Conservation (phyloP, 176 grass and related monocot species). For the Zoysia pacifica region DNA sequence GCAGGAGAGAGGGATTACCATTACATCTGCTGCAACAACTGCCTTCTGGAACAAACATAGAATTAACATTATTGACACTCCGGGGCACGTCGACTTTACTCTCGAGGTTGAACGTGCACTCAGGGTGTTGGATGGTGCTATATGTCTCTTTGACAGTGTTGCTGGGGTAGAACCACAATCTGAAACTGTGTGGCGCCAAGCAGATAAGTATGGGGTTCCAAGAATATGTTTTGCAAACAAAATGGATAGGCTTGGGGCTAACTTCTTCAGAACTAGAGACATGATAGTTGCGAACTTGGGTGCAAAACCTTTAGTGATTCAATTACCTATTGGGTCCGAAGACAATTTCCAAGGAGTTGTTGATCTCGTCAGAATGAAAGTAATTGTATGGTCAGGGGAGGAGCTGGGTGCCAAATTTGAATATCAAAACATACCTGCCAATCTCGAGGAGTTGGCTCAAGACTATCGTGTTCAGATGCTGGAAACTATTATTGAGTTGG, state of each 20-base stretch:
- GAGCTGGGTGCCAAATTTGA: constrained; percentile 89
- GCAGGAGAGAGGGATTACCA: constrained; percentile 95
- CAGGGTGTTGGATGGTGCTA: constrained; percentile 91
- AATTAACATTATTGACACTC: constrained; percentile 98
- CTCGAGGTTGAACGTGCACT: constrained; percentile 98
- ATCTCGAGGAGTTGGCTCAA: constrained; percentile 75
- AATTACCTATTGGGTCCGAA: constrained; percentile 94
- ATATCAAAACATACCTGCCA: constrained; percentile 81
- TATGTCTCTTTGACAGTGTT: constrained; percentile 98
- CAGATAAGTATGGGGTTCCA: constrained; percentile 95
- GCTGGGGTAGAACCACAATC: constrained; percentile 98
- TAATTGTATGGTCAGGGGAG: constrained; percentile 88
- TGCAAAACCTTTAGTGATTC: constrained; percentile 92
- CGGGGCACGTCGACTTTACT: constrained; percentile 97
- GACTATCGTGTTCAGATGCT: constrained; percentile 79
- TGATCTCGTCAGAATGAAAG: constrained; percentile 93
- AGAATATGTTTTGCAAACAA: constrained; percentile 98
- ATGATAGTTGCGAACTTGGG: constrained; percentile 97
- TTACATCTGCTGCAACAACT: constrained; percentile 97
- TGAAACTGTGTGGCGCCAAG: constrained; percentile 98
- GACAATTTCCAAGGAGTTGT: constrained; percentile 91
- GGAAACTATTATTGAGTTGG: constrained; percentile 86
- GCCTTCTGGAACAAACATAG: constrained; percentile 97
- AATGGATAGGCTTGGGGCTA: constrained; percentile 95
- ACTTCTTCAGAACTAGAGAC: constrained; percentile 95